Evolutionary conservation across 257 asterid species (phyloP).

Genomic region (Cruciata laevipes): DNA sequence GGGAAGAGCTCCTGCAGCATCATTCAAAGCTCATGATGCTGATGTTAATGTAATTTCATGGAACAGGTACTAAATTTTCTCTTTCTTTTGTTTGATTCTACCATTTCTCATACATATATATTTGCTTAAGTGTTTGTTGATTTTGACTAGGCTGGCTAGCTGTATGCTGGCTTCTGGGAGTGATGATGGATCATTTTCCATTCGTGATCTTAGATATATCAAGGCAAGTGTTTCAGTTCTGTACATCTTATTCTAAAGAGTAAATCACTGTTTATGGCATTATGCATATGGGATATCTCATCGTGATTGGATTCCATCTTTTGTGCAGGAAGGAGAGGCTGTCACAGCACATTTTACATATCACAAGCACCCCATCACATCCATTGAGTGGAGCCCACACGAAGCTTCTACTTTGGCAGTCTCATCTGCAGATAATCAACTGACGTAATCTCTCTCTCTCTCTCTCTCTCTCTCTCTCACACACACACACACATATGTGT

Average conservation of each 20-base stretch:
- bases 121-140: conserved; percentile 9
- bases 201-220: conserved; percentile 75
- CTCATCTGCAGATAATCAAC: conserved; percentile 79
- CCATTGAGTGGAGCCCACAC: conserved; percentile 95
- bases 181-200: conserved; percentile 90
- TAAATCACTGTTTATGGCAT: neutral
- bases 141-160: conserved; percentile 62
- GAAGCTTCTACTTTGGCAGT: conserved; percentile 92
- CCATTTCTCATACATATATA: conserved; percentile 3
- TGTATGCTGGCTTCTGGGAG: conserved; percentile 94
- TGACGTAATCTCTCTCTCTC: conserved; percentile 49
- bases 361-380: conserved; percentile 93
- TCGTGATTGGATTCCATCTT: neutral
- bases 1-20: conserved; percentile 72
- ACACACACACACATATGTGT: neutral
- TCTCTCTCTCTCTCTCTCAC: neutral
- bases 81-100: neutral
- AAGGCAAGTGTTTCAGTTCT: conserved; percentile 40
- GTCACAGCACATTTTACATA: conserved; percentile 74
- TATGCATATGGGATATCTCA: neutral
- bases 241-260: neutral
- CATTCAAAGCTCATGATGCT: conserved; percentile 73
- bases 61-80: conserved; percentile 57
- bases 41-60: conserved; percentile 97
- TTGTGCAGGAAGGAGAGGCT: conserved; percentile 63